These are phyloP conservation scores for Trapa incisa DNA, from an alignment of 345 rosid genomes.

Conservation along the genomic window DNA sequence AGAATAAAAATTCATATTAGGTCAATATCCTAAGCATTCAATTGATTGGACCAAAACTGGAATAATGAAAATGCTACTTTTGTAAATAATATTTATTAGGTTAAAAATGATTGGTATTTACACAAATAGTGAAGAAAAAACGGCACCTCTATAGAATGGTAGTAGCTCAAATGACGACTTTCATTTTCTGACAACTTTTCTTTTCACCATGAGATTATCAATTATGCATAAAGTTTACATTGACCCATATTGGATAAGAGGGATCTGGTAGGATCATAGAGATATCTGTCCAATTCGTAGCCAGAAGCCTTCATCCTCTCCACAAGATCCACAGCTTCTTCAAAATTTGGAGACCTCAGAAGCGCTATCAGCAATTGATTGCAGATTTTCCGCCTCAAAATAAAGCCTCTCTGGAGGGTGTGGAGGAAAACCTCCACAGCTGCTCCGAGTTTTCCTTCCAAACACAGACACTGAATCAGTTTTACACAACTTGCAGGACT, in stretches of 20 bases:
- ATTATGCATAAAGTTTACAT: too few species aligned
- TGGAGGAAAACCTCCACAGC: constrained; percentile 58
- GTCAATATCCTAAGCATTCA: too few species aligned
- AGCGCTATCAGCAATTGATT: constrained; percentile 41
- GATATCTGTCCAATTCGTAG: constrained; percentile 41
- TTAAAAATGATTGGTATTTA: too few species aligned
- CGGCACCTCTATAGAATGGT: too few species aligned
- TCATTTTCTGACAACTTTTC: too few species aligned
- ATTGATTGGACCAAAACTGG: too few species aligned
- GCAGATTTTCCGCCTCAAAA: constrained; percentile 41
- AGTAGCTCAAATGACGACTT: too few species aligned
- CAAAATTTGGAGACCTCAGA: constrained; percentile 25
- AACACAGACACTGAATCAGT: constrained; percentile 51
- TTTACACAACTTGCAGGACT: constrained; percentile 70
- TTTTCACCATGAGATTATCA: too few species aligned
- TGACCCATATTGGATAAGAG: constrained; percentile 11
- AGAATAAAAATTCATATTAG: too few species aligned
- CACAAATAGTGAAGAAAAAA: too few species aligned
- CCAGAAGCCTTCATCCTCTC: constrained; percentile 47
- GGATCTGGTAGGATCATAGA: constrained; percentile 21
- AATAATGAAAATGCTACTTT: too few species aligned
- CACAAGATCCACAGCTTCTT: constrained; percentile 31
- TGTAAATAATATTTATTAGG: too few species aligned
- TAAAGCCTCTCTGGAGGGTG: constrained; percentile 50
- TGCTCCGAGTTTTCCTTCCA: constrained; percentile 32